Evolutionary conservation across 1,284 basidiomycete species (phyloP).

Genomic region (Trametes hirsuta): DNA sequence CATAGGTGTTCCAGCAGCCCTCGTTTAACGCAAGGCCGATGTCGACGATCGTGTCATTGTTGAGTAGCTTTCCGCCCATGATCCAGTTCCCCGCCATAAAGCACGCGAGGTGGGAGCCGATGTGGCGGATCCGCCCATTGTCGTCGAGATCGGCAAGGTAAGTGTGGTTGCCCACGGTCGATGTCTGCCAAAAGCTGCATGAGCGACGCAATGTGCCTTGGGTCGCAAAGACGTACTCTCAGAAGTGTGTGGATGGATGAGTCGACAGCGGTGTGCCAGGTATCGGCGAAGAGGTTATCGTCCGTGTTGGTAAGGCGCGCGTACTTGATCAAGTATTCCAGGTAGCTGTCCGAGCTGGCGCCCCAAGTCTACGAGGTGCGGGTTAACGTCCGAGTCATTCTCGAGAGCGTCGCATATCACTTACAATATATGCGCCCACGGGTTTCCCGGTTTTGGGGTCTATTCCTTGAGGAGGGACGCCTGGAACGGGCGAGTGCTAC

Average conservation of each 20-base stretch:
- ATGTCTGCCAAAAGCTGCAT: conserved; percentile 44
- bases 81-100: conserved; percentile 78
- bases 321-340: conserved; percentile 80
- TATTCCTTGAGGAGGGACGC: conserved; percentile 54
- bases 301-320: conserved; percentile 65
- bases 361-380: conserved; percentile 60
- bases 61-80: conserved; percentile 65
- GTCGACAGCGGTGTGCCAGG: conserved; percentile 72
- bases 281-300: conserved; percentile 60
- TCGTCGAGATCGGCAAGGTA: conserved; percentile 61
- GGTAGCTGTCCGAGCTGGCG: conserved; percentile 69
- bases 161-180: conserved; percentile 60
- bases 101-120: conserved; percentile 72
- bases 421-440: conserved; percentile 62
- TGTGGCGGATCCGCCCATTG: conserved; percentile 49
- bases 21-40: conserved; percentile 64
- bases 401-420: conserved; percentile 29
- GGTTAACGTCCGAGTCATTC: not conserved
- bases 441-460: conserved; percentile 56
- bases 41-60: conserved; percentile 70
- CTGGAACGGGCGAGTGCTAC: conserved; percentile 48
- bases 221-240: conserved; percentile 41
- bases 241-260: conserved; percentile 62
- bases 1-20: conserved; percentile 78
- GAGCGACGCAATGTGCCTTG: conserved; percentile 5